Conservation (phyloP, 192 early-diverging fungal species). For the Coemansia sp. region DNA sequence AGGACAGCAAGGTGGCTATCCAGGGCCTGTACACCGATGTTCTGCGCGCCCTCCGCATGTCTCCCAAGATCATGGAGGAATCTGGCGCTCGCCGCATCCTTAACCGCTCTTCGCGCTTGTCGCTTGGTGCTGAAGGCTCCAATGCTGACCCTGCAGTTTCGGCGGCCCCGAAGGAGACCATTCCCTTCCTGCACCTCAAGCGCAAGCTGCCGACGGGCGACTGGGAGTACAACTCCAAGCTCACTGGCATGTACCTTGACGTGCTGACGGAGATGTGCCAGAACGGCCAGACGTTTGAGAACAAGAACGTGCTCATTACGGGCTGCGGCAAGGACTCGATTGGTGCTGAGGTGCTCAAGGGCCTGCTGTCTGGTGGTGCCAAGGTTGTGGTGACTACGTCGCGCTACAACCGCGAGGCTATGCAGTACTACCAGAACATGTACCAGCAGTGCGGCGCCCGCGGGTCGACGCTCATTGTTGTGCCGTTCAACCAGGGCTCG, state of each 20-base stretch:
- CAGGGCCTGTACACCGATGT: slow-evolving; percentile 78
- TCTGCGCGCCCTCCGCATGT: slow-evolving; percentile 74
- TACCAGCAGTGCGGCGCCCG: slow-evolving; percentile 85
- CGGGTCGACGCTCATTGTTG: slow-evolving; percentile 79
- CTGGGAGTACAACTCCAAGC: slow-evolving; percentile 19
- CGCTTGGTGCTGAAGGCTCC: slow-evolving; percentile 12
- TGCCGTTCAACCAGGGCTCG: slow-evolving; percentile 93
- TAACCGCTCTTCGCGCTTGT: slow-evolving; percentile 35
- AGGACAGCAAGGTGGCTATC: slow-evolving; percentile 71
- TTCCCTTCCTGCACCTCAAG: slow-evolving; percentile 43
- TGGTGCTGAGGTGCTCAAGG: slow-evolving; percentile 81
- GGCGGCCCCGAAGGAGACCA: slow-evolving; percentile 70
- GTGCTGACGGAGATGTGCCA: slow-evolving; percentile 69
- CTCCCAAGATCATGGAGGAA: slow-evolving; percentile 66
- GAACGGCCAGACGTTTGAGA: slow-evolving; percentile 64
- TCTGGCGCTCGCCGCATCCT: slow-evolving; percentile 48
- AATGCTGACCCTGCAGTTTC: slow-evolving; percentile 57
- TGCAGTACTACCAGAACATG: slow-evolving; percentile 81
- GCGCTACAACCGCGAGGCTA: slow-evolving; percentile 59
- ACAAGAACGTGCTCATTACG: slow-evolving; percentile 79
- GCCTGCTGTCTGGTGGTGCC: slow-evolving; percentile 69
- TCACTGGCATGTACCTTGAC: slow-evolving; percentile 20
- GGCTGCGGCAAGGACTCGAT: slow-evolving; percentile 90
- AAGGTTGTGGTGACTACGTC: slow-evolving; percentile 81
- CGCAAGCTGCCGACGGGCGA: slow-evolving; percentile 6